Percentiles rank a stretch among this genome's conserved stretches.
Evolutionary conservation across 1,139 yeast species (phyloP).

Genomic region (Hemisphaericaspora subhashii): DNA sequence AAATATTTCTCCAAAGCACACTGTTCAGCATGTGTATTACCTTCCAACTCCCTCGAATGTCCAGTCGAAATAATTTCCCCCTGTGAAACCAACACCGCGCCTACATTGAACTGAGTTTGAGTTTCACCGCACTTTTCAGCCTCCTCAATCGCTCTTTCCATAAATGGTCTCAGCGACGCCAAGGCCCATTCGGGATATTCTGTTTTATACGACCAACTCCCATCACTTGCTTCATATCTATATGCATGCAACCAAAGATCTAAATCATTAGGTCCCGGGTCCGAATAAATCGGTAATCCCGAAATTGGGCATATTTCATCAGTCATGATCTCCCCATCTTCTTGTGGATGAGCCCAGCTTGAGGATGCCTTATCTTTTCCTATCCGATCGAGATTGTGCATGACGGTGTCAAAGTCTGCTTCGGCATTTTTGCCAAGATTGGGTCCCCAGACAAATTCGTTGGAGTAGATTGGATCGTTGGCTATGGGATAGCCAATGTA

Average conservation of each 20-base stretch:
- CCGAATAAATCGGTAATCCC: slow-evolving; percentile 73
- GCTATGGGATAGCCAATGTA: slow-evolving; percentile 88
- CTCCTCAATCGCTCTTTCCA: slow-evolving; percentile 67
- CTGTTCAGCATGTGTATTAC: slow-evolving; percentile 98
- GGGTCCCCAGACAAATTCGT: slow-evolving; percentile 70
- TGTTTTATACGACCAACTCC: slow-evolving; percentile 75
- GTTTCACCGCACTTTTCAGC: slow-evolving; percentile 85
- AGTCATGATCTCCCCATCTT: slow-evolving; percentile 60
- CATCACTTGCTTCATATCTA: slow-evolving; percentile 59
- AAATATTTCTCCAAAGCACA: slow-evolving; percentile 84
- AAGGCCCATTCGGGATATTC: slow-evolving; percentile 87
- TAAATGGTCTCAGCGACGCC: slow-evolving; percentile 52
- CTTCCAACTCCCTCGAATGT: slow-evolving; percentile 85
- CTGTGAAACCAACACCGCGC: slow-evolving; percentile 76
- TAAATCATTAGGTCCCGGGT: slow-evolving; percentile 84
- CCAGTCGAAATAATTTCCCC: slow-evolving; percentile 75
- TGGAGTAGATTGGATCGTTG: slow-evolving; percentile 84
- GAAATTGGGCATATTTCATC: slow-evolving; percentile 66
- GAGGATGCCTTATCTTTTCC: slow-evolving; percentile 71
- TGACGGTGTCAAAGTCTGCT: slow-evolving; percentile 48
- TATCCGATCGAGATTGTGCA: slow-evolving; percentile 51
- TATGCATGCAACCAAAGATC: slow-evolving; percentile 91
- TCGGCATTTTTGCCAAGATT: slow-evolving; percentile 54
- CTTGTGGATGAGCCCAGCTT: slow-evolving; percentile 63
- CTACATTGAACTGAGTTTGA: slow-evolving; percentile 88